These are phyloP conservation scores for Friedmanniomyces simplex DNA, from an alignment of 495 filamentous ascomycete genomes.

Conservation along the genomic window DNA sequence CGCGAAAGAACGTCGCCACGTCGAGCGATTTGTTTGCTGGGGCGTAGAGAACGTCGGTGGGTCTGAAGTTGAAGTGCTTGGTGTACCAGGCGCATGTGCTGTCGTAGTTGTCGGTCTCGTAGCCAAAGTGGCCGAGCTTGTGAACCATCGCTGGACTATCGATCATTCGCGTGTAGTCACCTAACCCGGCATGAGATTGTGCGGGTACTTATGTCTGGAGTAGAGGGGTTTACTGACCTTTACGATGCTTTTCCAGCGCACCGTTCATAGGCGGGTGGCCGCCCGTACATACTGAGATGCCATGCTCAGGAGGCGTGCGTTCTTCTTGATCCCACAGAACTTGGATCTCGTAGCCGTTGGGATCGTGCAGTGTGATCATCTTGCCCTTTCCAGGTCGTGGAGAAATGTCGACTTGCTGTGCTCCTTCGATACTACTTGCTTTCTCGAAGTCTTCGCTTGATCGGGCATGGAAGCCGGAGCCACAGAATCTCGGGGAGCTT, in stretches of 20 bases:
- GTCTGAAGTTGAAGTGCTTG: neutral
- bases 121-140: conserved; percentile 3
- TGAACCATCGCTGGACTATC: neutral
- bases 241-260: too few species aligned
- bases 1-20: neutral
- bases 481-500: neutral
- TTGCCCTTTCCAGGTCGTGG: neutral
- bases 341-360: neutral
- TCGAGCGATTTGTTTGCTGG: neutral
- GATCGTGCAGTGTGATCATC: neutral
- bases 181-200: too few species aligned
- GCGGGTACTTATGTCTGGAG: too few species aligned
- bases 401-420: neutral
- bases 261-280: too few species aligned
- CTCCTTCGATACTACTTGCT: neutral
- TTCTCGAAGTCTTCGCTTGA: neutral
- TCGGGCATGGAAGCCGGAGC: neutral
- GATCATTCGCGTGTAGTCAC: neutral
- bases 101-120: neutral
- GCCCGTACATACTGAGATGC: too few species aligned
- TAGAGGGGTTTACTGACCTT: too few species aligned
- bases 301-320: too few species aligned
- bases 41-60: neutral
- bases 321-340: too few species aligned
- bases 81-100: neutral